Base-by-base conservation (phyloP, 176 grass and related monocot genomes). In the Cymbopogon citratus region DNA sequence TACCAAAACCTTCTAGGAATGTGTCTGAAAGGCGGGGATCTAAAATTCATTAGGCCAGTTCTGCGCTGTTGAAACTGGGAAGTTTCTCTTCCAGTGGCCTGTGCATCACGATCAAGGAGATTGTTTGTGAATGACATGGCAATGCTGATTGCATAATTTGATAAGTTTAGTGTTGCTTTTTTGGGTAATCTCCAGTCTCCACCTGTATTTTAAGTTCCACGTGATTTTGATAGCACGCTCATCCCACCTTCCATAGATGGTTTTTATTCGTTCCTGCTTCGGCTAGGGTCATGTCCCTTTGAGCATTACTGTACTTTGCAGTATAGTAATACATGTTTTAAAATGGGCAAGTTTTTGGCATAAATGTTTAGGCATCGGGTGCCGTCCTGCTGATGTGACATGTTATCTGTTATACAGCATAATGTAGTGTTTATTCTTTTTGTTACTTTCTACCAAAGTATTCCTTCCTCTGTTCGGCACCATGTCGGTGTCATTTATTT, bases 311-410 rank as follows among this genome's bases (percentile, higher is more conserved):
- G n/a, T n/a, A n/a, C n/a, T 12, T 41, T 41, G 39, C 13, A 52
- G 48, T 52, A 52, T n/a, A 13, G 21, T n/a, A 33, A 33, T 33
- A 33, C 9, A 36, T 36, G 57, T 23, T 84, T 71, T 41, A 66
- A 23, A 84, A 72, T 36, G 23, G 13, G 48, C 48, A 36, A 29
- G 5, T 11, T 76, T 60, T 71, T 86, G 5, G 13, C 29, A 38
- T 38, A 48, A 13, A 12, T 16, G 16, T 41, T 21, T 46, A 4
- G 64, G 54, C 78, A 81, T 69, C 43, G 13, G 73, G 54, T 79
- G 25, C 39, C 5, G 24, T 26, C 40, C 43, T 49, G 71, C 74
- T 83, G 66, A 85, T 64, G 78, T 89, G 86, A 78, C 51, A 69
- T 44, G 62, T 28, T 61, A 75, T 79, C 66, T 71, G 66, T 60